Evolutionary conservation across 768 basidiomycete genomes (phyloP), one percentile per base, ranked within the genome.

Genomic region (Xerocomellus dryophilus): DNA sequence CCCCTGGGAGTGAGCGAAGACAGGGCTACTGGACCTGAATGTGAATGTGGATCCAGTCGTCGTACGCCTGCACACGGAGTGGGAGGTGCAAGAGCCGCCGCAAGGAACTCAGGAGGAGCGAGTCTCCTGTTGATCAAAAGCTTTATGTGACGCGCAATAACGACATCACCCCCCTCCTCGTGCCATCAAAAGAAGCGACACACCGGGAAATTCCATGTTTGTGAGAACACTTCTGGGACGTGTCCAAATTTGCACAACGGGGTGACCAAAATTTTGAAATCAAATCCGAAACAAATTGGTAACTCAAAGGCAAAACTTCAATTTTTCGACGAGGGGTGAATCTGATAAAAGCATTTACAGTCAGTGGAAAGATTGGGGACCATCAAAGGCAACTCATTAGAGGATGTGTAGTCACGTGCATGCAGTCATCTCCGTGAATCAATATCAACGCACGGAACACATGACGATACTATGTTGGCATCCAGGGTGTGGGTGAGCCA

Each of bases 121-220:
- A 54, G 44, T 41, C 23, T 23, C 47, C 49, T 34, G 27, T 47
- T 36, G 34, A 50, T 6, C 58, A 20, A 55, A 23, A 47, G 47
- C 43, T 66, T 70, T 70, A 68, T 68, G 57, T 49, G 61, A 54
- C 10, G 23, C 40, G 21, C 15, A 34, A 50, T 58, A 52, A 60
- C 51, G 59, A 43, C 44, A 50, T 50, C 34, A 43, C 35, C 12
- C 34, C 51, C 51, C 53, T 51, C 50, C 64, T 51, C 61, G 61
- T 61, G 61, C 5, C 36, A 61, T 66, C 57, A 66, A 50, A 70
- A 65, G 71, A 61, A 60, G 61, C 47, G 35, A 55, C 58, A 48
- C 50, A 54, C 58, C 52, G 47, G 68, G 58, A 61, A 58, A 59
- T 55, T 44, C 56, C 69, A 49, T 53, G 38, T 40, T 56, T 55